Percentiles rank a stretch among this genome's conserved stretches.
phyloP scores from a whole-genome alignment of 305 asterid species.

The Ilex paraguariensis region DNA sequence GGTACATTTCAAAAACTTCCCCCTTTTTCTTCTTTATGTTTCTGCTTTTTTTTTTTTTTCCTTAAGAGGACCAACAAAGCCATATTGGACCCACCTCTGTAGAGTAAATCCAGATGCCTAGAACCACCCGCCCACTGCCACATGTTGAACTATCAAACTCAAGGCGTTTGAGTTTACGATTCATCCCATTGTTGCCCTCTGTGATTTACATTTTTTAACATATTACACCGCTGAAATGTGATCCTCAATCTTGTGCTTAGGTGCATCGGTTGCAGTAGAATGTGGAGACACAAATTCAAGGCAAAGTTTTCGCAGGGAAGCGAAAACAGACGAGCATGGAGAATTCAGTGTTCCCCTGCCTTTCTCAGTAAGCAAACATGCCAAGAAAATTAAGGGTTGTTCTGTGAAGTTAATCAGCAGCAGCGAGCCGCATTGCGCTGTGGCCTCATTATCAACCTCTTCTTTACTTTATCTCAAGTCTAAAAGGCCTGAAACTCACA shows the following conservation, averaged over 20 bases:
- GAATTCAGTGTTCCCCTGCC: conserved; percentile 71
- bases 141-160: too few relatives aligned
- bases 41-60: neutral
- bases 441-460: conserved; percentile 63
- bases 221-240: too few relatives aligned
- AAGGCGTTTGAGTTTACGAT: too few relatives aligned
- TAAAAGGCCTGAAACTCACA: conserved; percentile 48
- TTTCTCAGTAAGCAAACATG: conserved; percentile 56
- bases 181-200: too few relatives aligned
- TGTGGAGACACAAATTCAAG: conserved; percentile 37
- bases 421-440: conserved; percentile 61
- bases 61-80: too few relatives aligned
- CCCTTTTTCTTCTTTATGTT: neutral
- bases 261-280: conserved; percentile 75
- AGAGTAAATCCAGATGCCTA: too few relatives aligned
- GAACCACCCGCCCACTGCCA: too few relatives aligned
- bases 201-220: too few relatives aligned
- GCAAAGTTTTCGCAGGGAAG: conserved; percentile 37
- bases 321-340: conserved; percentile 59
- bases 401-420: conserved; percentile 69
- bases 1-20: conserved; percentile 32
- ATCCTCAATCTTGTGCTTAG: conserved; percentile 19
- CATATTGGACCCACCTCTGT: too few relatives aligned
- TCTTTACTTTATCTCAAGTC: conserved; percentile 48
- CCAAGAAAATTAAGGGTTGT: conserved; percentile 58